These are phyloP conservation scores for Boletus tomentosulus DNA, from an alignment of 768 basidiomycete genomes.

Conservation along the genomic window DNA sequence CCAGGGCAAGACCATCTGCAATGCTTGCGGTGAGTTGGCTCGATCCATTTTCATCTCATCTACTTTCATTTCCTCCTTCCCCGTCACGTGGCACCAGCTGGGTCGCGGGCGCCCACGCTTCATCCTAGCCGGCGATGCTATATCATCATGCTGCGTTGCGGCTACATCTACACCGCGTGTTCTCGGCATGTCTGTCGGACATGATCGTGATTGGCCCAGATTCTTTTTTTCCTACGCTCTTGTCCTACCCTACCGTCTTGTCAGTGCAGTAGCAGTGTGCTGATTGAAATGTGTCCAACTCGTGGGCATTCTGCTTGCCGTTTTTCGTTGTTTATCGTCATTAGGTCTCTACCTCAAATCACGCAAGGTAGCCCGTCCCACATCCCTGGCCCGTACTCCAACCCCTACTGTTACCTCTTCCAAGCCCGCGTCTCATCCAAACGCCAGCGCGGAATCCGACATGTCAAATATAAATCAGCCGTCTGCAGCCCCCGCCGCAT, in stretches of 20 bases:
- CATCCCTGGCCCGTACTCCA: conserved; percentile 47
- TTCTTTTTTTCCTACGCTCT: conserved; percentile 31
- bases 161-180: conserved; percentile 32
- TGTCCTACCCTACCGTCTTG: conserved; percentile 31
- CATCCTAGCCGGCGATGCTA: conserved; percentile 28
- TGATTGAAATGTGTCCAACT: conserved; percentile 39
- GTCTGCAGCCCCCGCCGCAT: conserved; percentile 30
- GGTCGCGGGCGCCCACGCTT: conserved; percentile 31
- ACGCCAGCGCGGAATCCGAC: conserved; percentile 32
- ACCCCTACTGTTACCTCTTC: conserved; percentile 32
- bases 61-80: conserved; percentile 30
- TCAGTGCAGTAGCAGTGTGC: conserved; percentile 34
- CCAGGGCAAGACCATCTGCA: conserved; percentile 82
- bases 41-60: conserved; percentile 31
- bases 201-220: conserved; percentile 33
- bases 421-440: conserved; percentile 31
- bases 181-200: conserved; percentile 32
- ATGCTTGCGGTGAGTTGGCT: conserved; percentile 76
- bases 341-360: conserved; percentile 85
- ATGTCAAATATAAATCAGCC: conserved; percentile 36
- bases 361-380: conserved; percentile 69
- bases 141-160: conserved; percentile 33
- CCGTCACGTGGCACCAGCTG: conserved; percentile 39
- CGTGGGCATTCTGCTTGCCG: conserved; percentile 33
- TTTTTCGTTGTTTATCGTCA: conserved; percentile 31